Evolutionary conservation across 192 early-diverging fungal genomes (phyloP), one percentile per base, ranked within the genome.

Genomic region (Dispira simplex): DNA sequence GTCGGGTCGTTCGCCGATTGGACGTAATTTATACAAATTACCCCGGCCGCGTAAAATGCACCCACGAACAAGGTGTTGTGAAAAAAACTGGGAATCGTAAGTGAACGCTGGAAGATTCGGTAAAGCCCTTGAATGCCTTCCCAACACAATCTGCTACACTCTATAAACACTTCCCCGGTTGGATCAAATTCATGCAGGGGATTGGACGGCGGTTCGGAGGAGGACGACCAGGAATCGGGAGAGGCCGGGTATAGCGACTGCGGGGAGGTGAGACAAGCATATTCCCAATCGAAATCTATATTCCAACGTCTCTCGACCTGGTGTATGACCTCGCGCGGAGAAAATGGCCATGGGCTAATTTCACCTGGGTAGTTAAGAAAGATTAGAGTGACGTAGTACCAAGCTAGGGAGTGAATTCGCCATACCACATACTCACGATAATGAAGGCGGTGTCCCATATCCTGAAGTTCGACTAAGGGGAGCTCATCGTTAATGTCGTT

Each of bases 311-410:
- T 26, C 51, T 25, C 26, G 8, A 9, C 51, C 26, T 26, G 51
- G 13, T 11, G 10, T 11, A 25, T 53, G 56, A 39, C 27, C 26
- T 23, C 56, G 18, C 11, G 27, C 6, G 44, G 16, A 21, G 59
- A 20, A 62, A 62, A 62, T 16, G 59, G 59, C 59, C 59, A 62
- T 0, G 59, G 59, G 32, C 45, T 25, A 6, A 62, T 44, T n/a
- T 32, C 39, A 0, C 39, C 28, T 14, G 43, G 18, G 59, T 62
- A 25, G n/a, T 62, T 62, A 8, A 62, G 59, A 45, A 44, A 62
- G 43, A 62, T 62, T 16, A 14, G 26, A n/a, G 43, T 45, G 26
- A 44, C 45, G n/a, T 46, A 25, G 43, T 45, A 62, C 12, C n/a
- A 46, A 12, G 45, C 46, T 21, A 20, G 59, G 11, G 32, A 43